Percentiles rank a stretch among this genome's conserved stretches.
Conservation (phyloP, 495 filamentous ascomycete genomes). For the Patellaria atrata region DNA sequence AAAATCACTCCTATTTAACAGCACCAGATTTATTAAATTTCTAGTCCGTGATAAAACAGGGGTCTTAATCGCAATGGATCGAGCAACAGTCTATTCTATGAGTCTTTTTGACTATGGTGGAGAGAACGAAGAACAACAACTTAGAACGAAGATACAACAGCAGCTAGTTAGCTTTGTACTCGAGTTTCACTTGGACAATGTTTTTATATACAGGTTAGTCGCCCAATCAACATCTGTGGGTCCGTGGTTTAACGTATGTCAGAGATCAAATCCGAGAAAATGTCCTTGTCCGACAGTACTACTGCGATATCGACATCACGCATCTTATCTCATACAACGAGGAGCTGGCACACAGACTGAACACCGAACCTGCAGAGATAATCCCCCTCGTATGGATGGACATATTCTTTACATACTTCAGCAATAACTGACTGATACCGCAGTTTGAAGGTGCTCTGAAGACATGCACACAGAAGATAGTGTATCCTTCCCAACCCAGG, state of each 20-base stretch:
- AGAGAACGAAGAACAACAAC: slow-evolving; percentile 39
- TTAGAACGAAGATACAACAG: slow-evolving; percentile 43
- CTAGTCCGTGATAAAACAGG: too few species aligned
- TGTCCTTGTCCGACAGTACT: slow-evolving; percentile 86
- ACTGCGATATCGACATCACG: slow-evolving; percentile 91
- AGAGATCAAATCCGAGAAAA: slow-evolving; percentile 96
- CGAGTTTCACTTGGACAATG: slow-evolving; percentile 89
- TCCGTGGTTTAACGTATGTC: slow-evolving; percentile 1
- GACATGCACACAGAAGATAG: slow-evolving; percentile 82
- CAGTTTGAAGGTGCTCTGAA: slow-evolving; percentile 87
- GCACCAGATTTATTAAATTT: too few species aligned
- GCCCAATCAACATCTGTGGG: background rate
- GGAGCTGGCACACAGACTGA: slow-evolving; percentile 82
- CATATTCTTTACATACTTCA: background rate
- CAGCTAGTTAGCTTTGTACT: slow-evolving; percentile 66
- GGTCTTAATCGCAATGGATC: slow-evolving; percentile 64
- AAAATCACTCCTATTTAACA: too few species aligned
- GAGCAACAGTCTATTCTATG: slow-evolving; percentile 69
- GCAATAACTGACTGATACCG: slow-evolving; percentile 5
- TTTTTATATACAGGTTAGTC: slow-evolving; percentile 79
- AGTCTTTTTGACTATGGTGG: slow-evolving; percentile 52
- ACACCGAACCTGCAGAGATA: slow-evolving; percentile 80
- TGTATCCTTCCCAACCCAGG: slow-evolving; percentile 60
- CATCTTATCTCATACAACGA: slow-evolving; percentile 96
- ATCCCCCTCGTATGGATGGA: slow-evolving; percentile 61